phyloP scores from a whole-genome alignment of 148 eudicot species.

The Silene uniflora region DNA sequence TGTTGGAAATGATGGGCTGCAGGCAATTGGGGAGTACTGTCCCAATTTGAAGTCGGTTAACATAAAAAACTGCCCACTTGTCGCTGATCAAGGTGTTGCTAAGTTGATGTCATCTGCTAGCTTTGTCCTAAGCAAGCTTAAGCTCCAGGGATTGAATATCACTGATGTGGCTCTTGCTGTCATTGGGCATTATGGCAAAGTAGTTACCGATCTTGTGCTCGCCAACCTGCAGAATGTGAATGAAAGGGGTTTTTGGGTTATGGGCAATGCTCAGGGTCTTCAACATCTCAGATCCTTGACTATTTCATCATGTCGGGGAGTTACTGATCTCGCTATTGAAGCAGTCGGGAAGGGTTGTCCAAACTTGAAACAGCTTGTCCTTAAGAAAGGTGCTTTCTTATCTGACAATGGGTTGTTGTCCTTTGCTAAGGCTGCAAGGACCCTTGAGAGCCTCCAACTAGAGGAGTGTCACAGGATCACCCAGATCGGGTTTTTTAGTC shows the following conservation, averaged over 20 bases:
- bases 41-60: conserved; percentile 45
- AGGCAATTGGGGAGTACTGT: conserved; percentile 58
- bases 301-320: conserved; percentile 60
- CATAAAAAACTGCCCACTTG: conserved; percentile 63
- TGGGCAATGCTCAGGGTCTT: conserved; percentile 76
- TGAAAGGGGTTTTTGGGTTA: conserved; percentile 90
- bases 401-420: conserved; percentile 79
- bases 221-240: conserved; percentile 54
- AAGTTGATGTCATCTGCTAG: conserved; percentile 54
- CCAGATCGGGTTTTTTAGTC: conserved; percentile 65
- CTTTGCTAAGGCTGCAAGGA: conserved; percentile 46
- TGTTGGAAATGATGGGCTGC: conserved; percentile 55
- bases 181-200: conserved; percentile 64
- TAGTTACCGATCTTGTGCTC: conserved; percentile 53
- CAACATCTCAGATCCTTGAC: conserved; percentile 58
- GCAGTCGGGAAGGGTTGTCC: conserved; percentile 74
- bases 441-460: conserved; percentile 60
- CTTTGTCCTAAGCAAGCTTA: conserved; percentile 43
- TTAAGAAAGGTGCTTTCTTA: conserved; percentile 48
- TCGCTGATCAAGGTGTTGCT: conserved; percentile 79
- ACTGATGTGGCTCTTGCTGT: conserved; percentile 81
- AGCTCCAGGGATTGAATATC: conserved; percentile 63
- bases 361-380: conserved; percentile 48
- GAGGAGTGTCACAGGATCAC: conserved; percentile 92
- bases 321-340: conserved; percentile 69